Evolutionary conservation across 768 basidiomycete genomes (phyloP), one percentile per base, ranked within the genome.

Genomic region (Auricularia sp.): DNA sequence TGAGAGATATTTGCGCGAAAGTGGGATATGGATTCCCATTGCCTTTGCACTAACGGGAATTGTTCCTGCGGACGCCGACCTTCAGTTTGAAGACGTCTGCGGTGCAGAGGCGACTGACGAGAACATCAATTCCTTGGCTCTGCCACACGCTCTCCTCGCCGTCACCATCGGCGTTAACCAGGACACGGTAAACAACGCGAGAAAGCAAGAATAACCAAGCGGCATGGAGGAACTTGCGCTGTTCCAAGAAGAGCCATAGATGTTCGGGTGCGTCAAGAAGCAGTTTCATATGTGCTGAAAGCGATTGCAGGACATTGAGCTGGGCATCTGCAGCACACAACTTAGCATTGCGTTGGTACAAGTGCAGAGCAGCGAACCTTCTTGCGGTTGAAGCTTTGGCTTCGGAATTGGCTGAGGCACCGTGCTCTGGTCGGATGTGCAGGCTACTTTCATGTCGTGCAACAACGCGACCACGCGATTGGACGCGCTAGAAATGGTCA

Each of bases 231-330:
- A 89, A 93, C 64, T 83, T 81, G 70, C 88, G 87, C 62, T 83
- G 79, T 70, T 95, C 91, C 64, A 96, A 83, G 62, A 94, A 79
- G 3, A 90, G 82, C 90, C 94, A 97, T 23, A 97, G 75, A 74
- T 93, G 87, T 73, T 97, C 94, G 6, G 94, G 93, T 8, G 91
- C 87, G 74, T 97, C 94, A 5, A 97, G 76, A 18, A 97, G 80
- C n/a, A 97, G 76, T 73, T 95, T 96, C 70, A 97, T 80, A 71
- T 96, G 92, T 0, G 92, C 91, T 34, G 93, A 88, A 18, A 94
- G 81, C 7, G 85, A 75, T 68, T 92, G 91, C 51, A 93, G 70
- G 12, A 82, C 78, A 64, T 82, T 83, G 34, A 93, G 72, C 69
- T 90, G 87, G 34, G 80, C 74, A 70, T 92, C 91, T 90, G 69